phyloP scores from a whole-genome alignment of 371 early-diverging fungal genomes.

The Mortierella sp. region DNA sequence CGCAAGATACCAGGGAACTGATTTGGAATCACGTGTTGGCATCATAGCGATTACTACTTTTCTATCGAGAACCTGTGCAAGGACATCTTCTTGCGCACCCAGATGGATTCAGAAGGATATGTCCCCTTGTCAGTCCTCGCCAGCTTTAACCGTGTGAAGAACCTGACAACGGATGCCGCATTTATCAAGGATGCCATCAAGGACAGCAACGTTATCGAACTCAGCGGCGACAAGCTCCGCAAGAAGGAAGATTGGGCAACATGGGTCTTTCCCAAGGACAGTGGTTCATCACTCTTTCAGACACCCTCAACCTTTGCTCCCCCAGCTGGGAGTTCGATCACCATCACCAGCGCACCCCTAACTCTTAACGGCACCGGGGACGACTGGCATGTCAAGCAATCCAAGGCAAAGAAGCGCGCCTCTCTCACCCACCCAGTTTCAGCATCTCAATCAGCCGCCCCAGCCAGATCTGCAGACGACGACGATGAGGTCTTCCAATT shows the following conservation, averaged over 20 bases:
- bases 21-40: too few relatives aligned
- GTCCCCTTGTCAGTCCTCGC: slow-evolving; percentile 79
- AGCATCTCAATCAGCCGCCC: too few relatives aligned
- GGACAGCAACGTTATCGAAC: slow-evolving; percentile 66
- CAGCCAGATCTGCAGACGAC: too few relatives aligned
- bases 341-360: slow-evolving; percentile 24
- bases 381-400: slow-evolving; percentile 44
- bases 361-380: slow-evolving; percentile 40
- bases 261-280: slow-evolving; percentile 75
- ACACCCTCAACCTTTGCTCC: slow-evolving; percentile 27
- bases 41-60: slow-evolving; percentile 87
- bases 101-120: slow-evolving; percentile 88
- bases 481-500: slow-evolving; percentile 84
- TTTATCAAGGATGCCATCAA: slow-evolving; percentile 71
- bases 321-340: slow-evolving; percentile 24
- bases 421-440: slow-evolving; percentile 35
- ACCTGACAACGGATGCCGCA: slow-evolving; percentile 69
- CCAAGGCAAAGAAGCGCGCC: slow-evolving; percentile 41
- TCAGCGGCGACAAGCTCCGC: slow-evolving; percentile 72
- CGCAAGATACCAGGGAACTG: too few relatives aligned
- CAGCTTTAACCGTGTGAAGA: slow-evolving; percentile 89
- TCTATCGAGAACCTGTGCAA: slow-evolving; percentile 95
- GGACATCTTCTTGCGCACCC: slow-evolving; percentile 91
- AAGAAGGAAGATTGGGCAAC: slow-evolving; percentile 80
- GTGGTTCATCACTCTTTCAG: slow-evolving; percentile 34